A percentile compares a stretch with the other conserved stretches of the same genome.
Conservation (phyloP, 495 filamentous ascomycete genomes). For the Xylaria nigripes region DNA sequence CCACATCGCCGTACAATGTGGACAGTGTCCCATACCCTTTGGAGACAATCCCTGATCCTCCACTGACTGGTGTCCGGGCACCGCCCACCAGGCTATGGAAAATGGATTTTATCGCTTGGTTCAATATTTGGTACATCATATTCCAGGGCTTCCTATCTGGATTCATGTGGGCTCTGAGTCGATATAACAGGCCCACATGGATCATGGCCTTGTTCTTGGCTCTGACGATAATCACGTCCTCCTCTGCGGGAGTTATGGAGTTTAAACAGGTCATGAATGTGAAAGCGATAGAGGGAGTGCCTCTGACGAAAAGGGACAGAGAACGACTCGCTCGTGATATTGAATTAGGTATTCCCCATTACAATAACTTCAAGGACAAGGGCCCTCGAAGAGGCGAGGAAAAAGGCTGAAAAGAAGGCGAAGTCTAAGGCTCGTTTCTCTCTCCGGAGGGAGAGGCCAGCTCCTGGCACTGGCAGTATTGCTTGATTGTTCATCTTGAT, state of each 20-base stretch:
- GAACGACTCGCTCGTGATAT: conserved; percentile 38
- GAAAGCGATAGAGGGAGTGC: conserved; percentile 59
- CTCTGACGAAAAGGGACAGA: conserved; percentile 36
- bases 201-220: conserved; percentile 66
- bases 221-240: conserved; percentile 59
- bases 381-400: conserved; percentile 32
- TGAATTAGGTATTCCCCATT: conserved; percentile 43
- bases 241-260: conserved; percentile 58
- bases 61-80: conserved; percentile 56
- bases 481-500: background rate
- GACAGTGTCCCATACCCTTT: conserved; percentile 48
- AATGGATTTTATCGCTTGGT: conserved; percentile 70
- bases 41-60: conserved; percentile 44
- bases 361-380: conserved; percentile 48
- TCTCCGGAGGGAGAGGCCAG: background rate
- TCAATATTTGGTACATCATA: conserved; percentile 67
- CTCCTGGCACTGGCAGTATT: background rate
- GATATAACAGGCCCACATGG: conserved; percentile 64
- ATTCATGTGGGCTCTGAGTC: conserved; percentile 74
- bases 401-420: conserved; percentile 19
- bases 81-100: conserved; percentile 64
- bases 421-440: conserved; percentile 14
- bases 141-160: conserved; percentile 60
- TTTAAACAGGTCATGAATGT: conserved; percentile 57
- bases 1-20: conserved; percentile 24